Evolutionary conservation across 2,329 filamentous ascomycete genomes (phyloP), one percentile per base, ranked within the genome.

Genomic region (Rutstroemia sydowiana): DNA sequence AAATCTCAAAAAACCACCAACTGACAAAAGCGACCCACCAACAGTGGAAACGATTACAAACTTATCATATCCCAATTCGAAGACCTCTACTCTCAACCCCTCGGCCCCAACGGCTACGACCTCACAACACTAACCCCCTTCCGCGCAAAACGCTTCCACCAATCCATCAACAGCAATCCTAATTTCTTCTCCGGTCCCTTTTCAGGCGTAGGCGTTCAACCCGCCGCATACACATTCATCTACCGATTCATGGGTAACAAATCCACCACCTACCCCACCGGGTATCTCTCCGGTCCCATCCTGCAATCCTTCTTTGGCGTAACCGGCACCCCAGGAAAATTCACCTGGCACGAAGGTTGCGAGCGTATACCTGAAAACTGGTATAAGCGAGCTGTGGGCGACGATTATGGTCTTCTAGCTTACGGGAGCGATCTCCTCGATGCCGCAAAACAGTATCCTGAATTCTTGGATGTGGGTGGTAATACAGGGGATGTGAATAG

Each of bases 121-220:
- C 69, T 75, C 54, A 67, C 72, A 5, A 61, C 70, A 23, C 65
- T 77, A 26, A 73, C 64, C 3, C 60, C 70, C 36, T 72, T 73
- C 34, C 71, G 72, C 9, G 68, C 69, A 9, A 60, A 67, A 13
- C 71, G 75, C 67, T 75, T 73, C 59, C 55, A 55, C 31, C 49
- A 55, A 43, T 55, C 53, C 6, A 51, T 55, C 14, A 18, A 49
- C 2, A 55, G 53, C 11, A 80, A 80, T 59, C 75, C 75, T 0
- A 66, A 74, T 42, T 77, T 77, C 61, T 79, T 74, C 63, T 76
- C 73, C 42, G 75, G 74, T 0, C 77, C 75, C 1, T 71, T 74
- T 48, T 75, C 73, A 2, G 76, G 76, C 13, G 66, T 76, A 16
- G 23, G 63, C 13, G 64, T 64, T 32, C 53, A 47, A 9, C 60